Percentiles rank a stretch among this genome's conserved stretches.
These are phyloP conservation scores for Aureobasidium lini DNA, from an alignment of 2,329 filamentous ascomycete genomes.

Conservation along the genomic window DNA sequence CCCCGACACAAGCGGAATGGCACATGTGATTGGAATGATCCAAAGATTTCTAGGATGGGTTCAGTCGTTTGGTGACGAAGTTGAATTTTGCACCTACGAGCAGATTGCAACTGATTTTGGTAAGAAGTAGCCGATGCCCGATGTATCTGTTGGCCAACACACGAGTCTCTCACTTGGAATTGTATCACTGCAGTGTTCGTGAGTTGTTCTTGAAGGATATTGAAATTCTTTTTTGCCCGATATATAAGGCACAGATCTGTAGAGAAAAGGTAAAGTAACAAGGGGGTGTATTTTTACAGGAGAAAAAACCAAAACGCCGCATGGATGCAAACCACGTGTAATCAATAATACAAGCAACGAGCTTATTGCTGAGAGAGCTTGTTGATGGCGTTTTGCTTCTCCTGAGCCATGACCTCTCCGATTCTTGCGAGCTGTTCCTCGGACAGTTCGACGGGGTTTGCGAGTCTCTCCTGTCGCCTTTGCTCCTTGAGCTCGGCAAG, in stretches of 20 bases:
- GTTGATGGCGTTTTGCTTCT: constrained; percentile 10
- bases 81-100: constrained; percentile 40
- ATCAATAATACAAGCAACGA: constrained; percentile 1
- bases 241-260: neutral
- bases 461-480: constrained; percentile 29
- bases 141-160: no score
- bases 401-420: constrained; percentile 32
- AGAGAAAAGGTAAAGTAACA: neutral
- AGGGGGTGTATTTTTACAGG: constrained; percentile 11
- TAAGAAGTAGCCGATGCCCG: neutral
- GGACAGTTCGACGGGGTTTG: constrained; percentile 30
- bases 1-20: constrained; percentile 54
- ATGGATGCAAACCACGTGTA: constrained; percentile 9
- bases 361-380: constrained; percentile 8
- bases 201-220: neutral
- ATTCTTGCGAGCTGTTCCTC: constrained; percentile 34
- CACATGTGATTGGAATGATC: constrained; percentile 53
- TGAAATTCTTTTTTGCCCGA: neutral
- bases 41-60: constrained; percentile 47
- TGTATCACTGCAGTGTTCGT: neutral
- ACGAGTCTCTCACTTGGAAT: no score
- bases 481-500: constrained; percentile 35
- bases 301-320: constrained; percentile 7
- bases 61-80: constrained; percentile 36
- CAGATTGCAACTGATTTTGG: constrained; percentile 34